A percentile compares a stretch with the other conserved stretches of the same genome.
Evolutionary conservation across 768 basidiomycete species (phyloP).

Genomic region (Kwoniella bestiolae): DNA sequence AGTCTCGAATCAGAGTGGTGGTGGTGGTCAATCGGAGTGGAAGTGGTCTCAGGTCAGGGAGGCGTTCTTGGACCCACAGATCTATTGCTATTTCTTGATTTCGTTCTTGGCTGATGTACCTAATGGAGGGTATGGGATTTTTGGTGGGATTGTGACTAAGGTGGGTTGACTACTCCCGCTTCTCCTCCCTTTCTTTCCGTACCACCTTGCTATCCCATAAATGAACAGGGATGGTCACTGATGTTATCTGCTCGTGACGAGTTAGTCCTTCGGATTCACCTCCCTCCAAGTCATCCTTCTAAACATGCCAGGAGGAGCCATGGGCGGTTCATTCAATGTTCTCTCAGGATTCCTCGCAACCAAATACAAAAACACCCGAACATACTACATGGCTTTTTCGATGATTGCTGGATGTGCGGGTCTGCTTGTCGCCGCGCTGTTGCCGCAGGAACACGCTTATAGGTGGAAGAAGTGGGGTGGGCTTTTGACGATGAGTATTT

Average conservation of each 20-base stretch:
- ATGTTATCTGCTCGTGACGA: background rate
- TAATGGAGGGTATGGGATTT: constrained; percentile 1
- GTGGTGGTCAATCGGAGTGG: constrained; percentile 16
- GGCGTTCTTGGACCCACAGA: constrained; percentile 32
- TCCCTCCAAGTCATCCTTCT: background rate
- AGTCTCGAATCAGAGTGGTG: constrained; percentile 37
- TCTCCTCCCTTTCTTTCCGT: too few species aligned
- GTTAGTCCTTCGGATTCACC: background rate
- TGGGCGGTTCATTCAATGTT: background rate
- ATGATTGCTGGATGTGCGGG: constrained; percentile 1
- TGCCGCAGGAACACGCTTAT: constrained; percentile 1
- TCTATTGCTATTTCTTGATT: constrained; percentile 9
- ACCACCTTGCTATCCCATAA: too few species aligned
- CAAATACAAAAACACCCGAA: background rate
- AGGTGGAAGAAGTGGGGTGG: constrained; percentile 14
- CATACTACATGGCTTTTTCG: constrained; percentile 10
- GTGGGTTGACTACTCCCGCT: too few species aligned
- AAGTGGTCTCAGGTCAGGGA: constrained; percentile 36
- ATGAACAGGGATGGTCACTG: background rate
- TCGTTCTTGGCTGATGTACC: background rate
- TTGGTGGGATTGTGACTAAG: background rate
- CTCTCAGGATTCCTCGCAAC: background rate
- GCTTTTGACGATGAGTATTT: background rate
- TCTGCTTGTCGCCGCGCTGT: background rate
- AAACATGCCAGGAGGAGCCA: background rate